A percentile compares a stretch with the other conserved stretches of the same genome.
Conservation (phyloP, 345 rosid species). For the Iberis pinnata region DNA sequence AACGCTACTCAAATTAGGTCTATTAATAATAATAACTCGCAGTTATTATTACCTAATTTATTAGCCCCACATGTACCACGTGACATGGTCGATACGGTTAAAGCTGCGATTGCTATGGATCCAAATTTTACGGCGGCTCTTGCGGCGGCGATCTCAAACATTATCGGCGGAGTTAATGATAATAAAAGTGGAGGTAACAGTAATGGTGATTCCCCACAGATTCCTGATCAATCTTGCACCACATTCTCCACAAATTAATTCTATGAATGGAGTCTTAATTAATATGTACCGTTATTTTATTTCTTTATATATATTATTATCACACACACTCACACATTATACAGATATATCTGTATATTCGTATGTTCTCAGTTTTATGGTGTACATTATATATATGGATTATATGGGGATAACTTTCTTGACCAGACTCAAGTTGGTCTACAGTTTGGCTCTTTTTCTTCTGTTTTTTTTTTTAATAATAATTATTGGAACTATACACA, state of each 20-base stretch:
- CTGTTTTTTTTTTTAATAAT: too few relatives aligned
- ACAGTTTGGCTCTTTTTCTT: too few relatives aligned
- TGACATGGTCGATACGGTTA: slow-evolving; percentile 59
- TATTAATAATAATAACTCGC: neutral
- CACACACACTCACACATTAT: too few relatives aligned
- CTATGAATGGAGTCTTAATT: too few relatives aligned
- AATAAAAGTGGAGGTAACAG: slow-evolving; percentile 34
- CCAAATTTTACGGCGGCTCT: slow-evolving; percentile 78
- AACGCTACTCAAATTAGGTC: slow-evolving; percentile 28
- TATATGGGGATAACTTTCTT: too few relatives aligned
- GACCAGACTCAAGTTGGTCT: too few relatives aligned
- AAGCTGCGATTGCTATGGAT: slow-evolving; percentile 69
- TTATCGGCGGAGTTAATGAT: slow-evolving; percentile 38
- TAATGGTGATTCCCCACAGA: slow-evolving; percentile 55
- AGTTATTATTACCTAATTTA: slow-evolving; percentile 22
- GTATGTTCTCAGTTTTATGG: too few relatives aligned
- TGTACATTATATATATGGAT: too few relatives aligned
- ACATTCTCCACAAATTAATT: slow-evolving; percentile 71
- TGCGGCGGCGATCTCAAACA: slow-evolving; percentile 66
- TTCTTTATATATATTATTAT: too few relatives aligned
- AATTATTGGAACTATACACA: too few relatives aligned
- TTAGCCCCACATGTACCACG: slow-evolving; percentile 33
- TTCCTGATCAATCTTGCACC: slow-evolving; percentile 91
- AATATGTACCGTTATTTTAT: too few relatives aligned
- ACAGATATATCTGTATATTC: too few relatives aligned